phyloP scores from a whole-genome alignment of 805 yeast species.

The Ascoidea tarda region DNA sequence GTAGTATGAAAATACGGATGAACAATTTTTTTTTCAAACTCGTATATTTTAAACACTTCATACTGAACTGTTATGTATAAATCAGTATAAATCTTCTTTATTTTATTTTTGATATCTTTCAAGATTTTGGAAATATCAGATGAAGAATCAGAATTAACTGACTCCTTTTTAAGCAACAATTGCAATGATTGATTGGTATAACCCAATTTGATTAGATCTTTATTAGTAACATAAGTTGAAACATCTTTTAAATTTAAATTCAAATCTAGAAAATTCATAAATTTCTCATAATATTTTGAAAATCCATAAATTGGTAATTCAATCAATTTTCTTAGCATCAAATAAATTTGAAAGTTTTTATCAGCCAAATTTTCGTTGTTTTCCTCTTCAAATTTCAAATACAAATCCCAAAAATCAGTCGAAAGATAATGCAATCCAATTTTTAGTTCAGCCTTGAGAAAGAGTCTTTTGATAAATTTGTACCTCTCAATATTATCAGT shows the following conservation, averaged over 20 bases:
- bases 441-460: slow-evolving; percentile 30
- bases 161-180: slow-evolving; percentile 10
- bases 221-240: slow-evolving; percentile 6
- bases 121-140: slow-evolving; percentile 2
- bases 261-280: slow-evolving; percentile 21
- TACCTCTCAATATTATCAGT: slow-evolving; percentile 12
- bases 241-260: slow-evolving; percentile 7
- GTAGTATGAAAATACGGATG: slow-evolving; percentile 24
- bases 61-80: slow-evolving; percentile 41
- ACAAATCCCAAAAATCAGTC: slow-evolving; percentile 35
- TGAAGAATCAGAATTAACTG: neutral
- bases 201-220: slow-evolving; percentile 12
- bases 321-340: slow-evolving; percentile 30
- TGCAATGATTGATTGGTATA: neutral
- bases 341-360: slow-evolving; percentile 12
- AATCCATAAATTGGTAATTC: slow-evolving; percentile 47
- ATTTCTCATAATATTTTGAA: slow-evolving; percentile 27
- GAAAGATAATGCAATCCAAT: slow-evolving; percentile 41
- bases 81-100: slow-evolving; percentile 36
- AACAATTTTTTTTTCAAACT: slow-evolving; percentile 29
- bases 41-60: slow-evolving; percentile 32
- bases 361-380: slow-evolving; percentile 17
- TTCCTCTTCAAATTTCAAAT: slow-evolving; percentile 25
- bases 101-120: slow-evolving; percentile 20
- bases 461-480: slow-evolving; percentile 20